Evolutionary conservation across 495 filamentous ascomycete genomes (phyloP), one percentile per base, ranked within the genome.

Genomic region (Recurvomyces mirabilis): DNA sequence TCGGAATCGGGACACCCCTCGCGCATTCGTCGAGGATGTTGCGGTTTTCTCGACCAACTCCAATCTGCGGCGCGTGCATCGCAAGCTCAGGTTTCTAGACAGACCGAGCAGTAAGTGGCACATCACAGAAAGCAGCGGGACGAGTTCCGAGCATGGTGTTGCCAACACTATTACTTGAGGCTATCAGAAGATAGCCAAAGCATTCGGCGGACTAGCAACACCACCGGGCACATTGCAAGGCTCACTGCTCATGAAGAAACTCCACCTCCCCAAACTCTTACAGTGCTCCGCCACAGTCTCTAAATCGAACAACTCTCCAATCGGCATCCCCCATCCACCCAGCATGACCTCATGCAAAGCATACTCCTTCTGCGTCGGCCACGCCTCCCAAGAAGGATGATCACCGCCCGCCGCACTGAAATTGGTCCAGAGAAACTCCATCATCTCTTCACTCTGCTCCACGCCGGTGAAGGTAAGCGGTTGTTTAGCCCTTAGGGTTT

Each of bases 381-480:
- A 64, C 7, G 44, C 48, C 45, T 64, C 61, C 29, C 59, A 61
- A 18, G 43, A 46, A n/a, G 58, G 59, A 38, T 55, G 50, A 39
- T 64, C 61, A 0, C 52, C 60, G 0, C 52, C 60, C 5, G 61
- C 61, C 9, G 60, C 61, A 11, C 49, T 35, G 41, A 64, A 64
- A 32, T 57, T 60, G 23, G 47, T 34, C 62, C 62, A 65, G 11
- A 65, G 50, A 52, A 60, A 65, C 47, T 62, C 47, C 29, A 40
- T 34, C 43, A 58, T 54, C 20, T 59, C 64, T 15, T 68, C 66
- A 13, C 63, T 64, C 47, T 68, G 70, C 60, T 72, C 66, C 0
- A 76, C 60, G 35, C 74, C 73, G 20, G 62, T 59, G 53, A 75
- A 69, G 19, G 43, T 46, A n/a, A 62, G 65, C 21, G 66, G 64